Percentiles rank a stretch among this genome's conserved stretches.
Evolutionary conservation across 148 eudicot genomes (phyloP).

Genomic region (Oxyria digyna): DNA sequence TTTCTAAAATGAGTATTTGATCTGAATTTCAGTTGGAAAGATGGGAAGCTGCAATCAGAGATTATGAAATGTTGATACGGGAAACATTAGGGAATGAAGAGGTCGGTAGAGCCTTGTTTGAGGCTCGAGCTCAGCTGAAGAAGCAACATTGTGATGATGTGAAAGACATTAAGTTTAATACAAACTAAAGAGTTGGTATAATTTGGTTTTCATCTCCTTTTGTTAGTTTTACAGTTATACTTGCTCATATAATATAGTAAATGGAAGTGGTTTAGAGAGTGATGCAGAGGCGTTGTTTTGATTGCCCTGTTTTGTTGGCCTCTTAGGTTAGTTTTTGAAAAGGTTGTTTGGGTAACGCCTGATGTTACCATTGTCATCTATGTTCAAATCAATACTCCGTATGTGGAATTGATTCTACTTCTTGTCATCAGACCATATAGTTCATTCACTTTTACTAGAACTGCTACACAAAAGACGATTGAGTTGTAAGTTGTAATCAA

Average conservation of each 20-base stretch:
- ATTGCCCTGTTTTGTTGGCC: neutral
- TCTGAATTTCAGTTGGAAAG: slow-evolving; percentile 23
- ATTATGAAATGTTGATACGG: slow-evolving; percentile 46
- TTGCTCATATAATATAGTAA: neutral
- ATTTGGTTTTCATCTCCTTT: neutral
- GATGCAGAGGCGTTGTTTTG: neutral
- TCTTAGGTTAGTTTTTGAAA: neutral
- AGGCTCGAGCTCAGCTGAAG: slow-evolving; percentile 10
- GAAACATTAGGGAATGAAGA: slow-evolving; percentile 45
- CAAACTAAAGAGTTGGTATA: neutral
- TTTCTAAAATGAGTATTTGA: neutral
- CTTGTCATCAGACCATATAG: neutral
- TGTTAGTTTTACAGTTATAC: neutral
- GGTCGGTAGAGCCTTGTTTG: slow-evolving; percentile 30
- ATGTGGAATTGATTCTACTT: neutral
- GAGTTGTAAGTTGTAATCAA: too few species aligned
- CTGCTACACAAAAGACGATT: too few species aligned
- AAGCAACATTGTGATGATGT: slow-evolving; percentile 5
- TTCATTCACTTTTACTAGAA: too few species aligned
- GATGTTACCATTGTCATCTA: neutral
- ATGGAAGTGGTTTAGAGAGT: neutral
- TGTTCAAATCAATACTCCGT: neutral
- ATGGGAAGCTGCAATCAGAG: slow-evolving; percentile 58
- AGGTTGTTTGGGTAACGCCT: neutral
- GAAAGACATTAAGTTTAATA: neutral